These are phyloP conservation scores for Fremontodendron californicum DNA, from an alignment of 345 rosid species.

Conservation along the genomic window DNA sequence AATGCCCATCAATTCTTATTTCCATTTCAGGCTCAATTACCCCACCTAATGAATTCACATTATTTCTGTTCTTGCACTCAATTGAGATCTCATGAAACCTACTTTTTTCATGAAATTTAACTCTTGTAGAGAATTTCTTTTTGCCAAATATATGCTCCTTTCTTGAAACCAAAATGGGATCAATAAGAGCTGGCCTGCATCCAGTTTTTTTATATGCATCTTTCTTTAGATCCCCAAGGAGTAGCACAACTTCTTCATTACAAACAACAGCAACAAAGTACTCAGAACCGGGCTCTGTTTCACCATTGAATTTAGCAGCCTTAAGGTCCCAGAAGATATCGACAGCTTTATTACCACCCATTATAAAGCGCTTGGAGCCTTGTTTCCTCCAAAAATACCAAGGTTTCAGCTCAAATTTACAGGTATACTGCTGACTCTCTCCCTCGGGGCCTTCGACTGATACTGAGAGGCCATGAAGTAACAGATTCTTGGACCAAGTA, in stretches of 20 bases:
- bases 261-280: conserved; percentile 82
- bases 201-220: conserved; percentile 66
- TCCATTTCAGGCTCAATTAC: conserved; percentile 64
- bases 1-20: conserved; percentile 55
- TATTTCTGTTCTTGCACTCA: conserved; percentile 45
- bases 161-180: conserved; percentile 59
- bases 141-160: conserved; percentile 63
- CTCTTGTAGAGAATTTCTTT: conserved; percentile 50
- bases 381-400: conserved; percentile 82
- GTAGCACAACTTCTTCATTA: conserved; percentile 64
- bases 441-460: conserved; percentile 49
- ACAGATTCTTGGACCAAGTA: conserved; percentile 62
- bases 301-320: conserved; percentile 60
- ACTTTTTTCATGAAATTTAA: conserved; percentile 52
- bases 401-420: conserved; percentile 71
- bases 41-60: conserved; percentile 17
- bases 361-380: conserved; percentile 48
- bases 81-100: conserved; percentile 55
- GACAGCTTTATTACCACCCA: conserved; percentile 47
- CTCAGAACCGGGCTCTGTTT: conserved; percentile 59
- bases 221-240: conserved; percentile 81
- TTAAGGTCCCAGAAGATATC: conserved; percentile 67
- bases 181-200: conserved; percentile 63
- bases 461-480: conserved; percentile 55
- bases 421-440: conserved; percentile 44